Evolutionary conservation across 192 early-diverging fungal genomes (phyloP).

Genomic region (Jimgerdemannia flammicorona): DNA sequence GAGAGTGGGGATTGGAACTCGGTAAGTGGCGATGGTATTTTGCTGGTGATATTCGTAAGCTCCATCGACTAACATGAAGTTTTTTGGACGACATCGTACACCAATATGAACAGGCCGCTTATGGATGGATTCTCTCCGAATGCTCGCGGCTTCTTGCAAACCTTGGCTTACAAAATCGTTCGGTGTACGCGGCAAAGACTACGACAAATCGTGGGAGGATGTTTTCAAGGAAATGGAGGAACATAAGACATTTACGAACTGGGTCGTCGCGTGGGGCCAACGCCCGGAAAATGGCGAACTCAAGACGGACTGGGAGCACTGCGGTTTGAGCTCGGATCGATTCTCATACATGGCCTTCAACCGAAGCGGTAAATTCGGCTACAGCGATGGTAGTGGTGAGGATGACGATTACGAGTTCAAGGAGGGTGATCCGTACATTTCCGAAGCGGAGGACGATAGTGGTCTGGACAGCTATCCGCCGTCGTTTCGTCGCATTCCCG

Average conservation of each 20-base stretch:
- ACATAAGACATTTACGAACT: slow-evolving; percentile 10
- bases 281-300: not conserved
- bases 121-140: not conserved
- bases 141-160: not conserved
- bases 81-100: no score
- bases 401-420: not conserved
- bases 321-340: not conserved
- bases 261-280: slow-evolving; percentile 11
- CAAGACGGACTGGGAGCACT: slow-evolving; percentile 3
- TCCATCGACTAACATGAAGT: no score
- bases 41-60: not conserved
- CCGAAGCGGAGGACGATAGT: not conserved
- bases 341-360: not conserved
- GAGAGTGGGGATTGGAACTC: slow-evolving; percentile 17
- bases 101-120: not conserved
- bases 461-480: not conserved
- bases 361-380: not conserved
- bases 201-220: slow-evolving; percentile 2
- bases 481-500: not conserved
- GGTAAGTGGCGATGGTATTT: slow-evolving; percentile 7
- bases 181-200: slow-evolving; percentile 2
- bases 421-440: not conserved
- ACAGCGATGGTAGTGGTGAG: not conserved
- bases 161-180: slow-evolving; percentile 8
- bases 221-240: slow-evolving; percentile 11